Base-by-base conservation (phyloP, 306 rosid genomes). In the Macrotyloma uniflorum region DNA sequence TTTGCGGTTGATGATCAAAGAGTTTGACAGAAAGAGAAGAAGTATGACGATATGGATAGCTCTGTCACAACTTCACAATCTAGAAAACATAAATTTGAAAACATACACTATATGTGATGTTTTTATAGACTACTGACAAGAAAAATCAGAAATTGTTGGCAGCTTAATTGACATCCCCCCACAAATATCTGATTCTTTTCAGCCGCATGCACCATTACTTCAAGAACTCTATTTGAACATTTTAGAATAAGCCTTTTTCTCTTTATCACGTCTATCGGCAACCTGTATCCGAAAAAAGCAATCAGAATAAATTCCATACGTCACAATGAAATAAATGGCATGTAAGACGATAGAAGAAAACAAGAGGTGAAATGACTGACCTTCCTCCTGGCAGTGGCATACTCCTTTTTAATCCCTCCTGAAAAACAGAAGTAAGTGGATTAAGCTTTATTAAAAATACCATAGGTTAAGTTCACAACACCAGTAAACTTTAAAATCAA, bases 351-450 rank as follows among this genome's bases (percentile, higher is more conserved):
- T 23, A 46, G 38, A 62, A n/a, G 72, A 62, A 69, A 43, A 46
- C 49, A 13, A 50, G 24, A 38, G 49, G 33, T 50, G 36, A 72
- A 62, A 62, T 62, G 32, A 68, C 83, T 36, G 18, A 91, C 98
- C 96, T 83, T 91, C 86, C 82, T 90, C 90, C 91, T 87, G 59
- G 89, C 89, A 82, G 86, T 87, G 65, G 96, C 94, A 35, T 85
- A 85, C 84, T 90, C 98, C 78, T 81, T 94, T 74, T 89, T 94
- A 26, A 94, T 94, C 63, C 96, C 98, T 84, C 88, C 98, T 94
- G 90, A 33, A 33, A 22, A 77, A 78, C 38, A 73, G 78, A 12
- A 68, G 13, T 11, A 42, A 40, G 47, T 5, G 11, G 32, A 33
- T 68, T 30, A 70, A 49, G 61, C 40, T 65, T 84, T 30, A 55